A percentile compares a stretch with the other conserved stretches of the same genome.
These are phyloP conservation scores for Gomphus sp. DNA, from an alignment of 1,284 basidiomycete species.

Conservation along the genomic window DNA sequence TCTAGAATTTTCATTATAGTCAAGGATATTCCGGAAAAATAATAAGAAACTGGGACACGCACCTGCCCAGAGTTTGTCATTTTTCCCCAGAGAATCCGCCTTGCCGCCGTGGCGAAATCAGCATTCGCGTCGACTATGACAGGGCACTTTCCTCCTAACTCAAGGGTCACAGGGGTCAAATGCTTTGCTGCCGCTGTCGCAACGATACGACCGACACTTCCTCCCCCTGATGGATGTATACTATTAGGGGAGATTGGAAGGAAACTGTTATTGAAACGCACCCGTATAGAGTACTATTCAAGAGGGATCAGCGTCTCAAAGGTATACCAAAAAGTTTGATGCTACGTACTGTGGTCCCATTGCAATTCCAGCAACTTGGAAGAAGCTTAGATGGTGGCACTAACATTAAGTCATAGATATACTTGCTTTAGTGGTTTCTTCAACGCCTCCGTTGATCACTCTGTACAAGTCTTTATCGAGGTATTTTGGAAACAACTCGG, in stretches of 20 bases:
- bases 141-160: slow-evolving; percentile 63
- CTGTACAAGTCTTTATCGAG: slow-evolving; percentile 41
- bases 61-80: slow-evolving; percentile 43
- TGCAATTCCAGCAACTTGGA: slow-evolving; percentile 40
- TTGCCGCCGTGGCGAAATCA: slow-evolving; percentile 31
- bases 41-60: slow-evolving; percentile 9
- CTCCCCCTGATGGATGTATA: slow-evolving; percentile 31
- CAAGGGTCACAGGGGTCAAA: slow-evolving; percentile 64
- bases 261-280: slow-evolving; percentile 1
- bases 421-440: slow-evolving; percentile 34
- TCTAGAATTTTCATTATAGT: too few species aligned
- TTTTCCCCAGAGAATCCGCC: slow-evolving; percentile 50
- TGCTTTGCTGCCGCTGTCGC: slow-evolving; percentile 61
- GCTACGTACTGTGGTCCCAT: slow-evolving; percentile 46
- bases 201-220: slow-evolving; percentile 54
- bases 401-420: slow-evolving; percentile 11
- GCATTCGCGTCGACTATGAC: slow-evolving; percentile 42
- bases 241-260: slow-evolving; percentile 15
- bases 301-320: neutral
- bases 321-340: neutral
- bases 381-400: slow-evolving; percentile 15
- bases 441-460: slow-evolving; percentile 50
- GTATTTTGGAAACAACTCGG: slow-evolving; percentile 51
- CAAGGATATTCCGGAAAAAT: too few species aligned
- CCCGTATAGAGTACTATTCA: slow-evolving; percentile 34